Evolutionary conservation across 1,284 basidiomycete genomes (phyloP), one percentile per base, ranked within the genome.

Genomic region (Rhodotorula sp.): DNA sequence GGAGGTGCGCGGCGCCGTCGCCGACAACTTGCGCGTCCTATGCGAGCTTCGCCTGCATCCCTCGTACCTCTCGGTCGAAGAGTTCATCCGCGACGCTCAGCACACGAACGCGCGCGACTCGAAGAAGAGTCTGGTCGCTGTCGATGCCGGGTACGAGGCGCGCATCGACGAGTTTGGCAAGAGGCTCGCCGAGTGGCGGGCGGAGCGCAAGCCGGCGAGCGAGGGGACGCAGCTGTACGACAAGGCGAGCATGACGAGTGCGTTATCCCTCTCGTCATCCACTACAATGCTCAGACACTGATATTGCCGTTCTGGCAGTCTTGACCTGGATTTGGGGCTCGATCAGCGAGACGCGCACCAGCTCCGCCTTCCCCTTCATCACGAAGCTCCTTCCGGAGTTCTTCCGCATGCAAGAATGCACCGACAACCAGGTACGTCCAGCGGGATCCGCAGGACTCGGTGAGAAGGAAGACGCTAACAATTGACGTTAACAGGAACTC

Each of bases 201-300:
- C 61, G 19, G 75, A 80, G 66, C 77, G 83, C 17, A 79, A 80
- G 66, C 82, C 83, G 3, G 80, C 79, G 23, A 79, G 81, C 2
- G 79, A 82, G 48, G 82, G 82, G 41, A 73, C 78, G 78, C 93
- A 91, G 7, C 88, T 88, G 84, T 96, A 96, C 80, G 93, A 97
- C 82, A 93, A 91, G 83, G 88, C 92, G 67, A 90, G 91, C 17
- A 82, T 92, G 68, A 90, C 90, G 34, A 82, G 90, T 91, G 80
- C 78, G 87, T 80, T 10, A 4, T 45, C 49, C 16, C 41, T 25
- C n/a, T 45, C 48, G 56, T 16, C 7, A 4, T 12, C 25, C 25
- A 48, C 23, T 13, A 19, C 25, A 16, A 34, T 55, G 54, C 54
- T 16, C 27, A 5, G 54, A 16, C 13, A 9, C n/a, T 25, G 23